These are phyloP conservation scores for Nicotiana attenuata DNA, from an alignment of 257 asterid species.

Conservation along the genomic window DNA sequence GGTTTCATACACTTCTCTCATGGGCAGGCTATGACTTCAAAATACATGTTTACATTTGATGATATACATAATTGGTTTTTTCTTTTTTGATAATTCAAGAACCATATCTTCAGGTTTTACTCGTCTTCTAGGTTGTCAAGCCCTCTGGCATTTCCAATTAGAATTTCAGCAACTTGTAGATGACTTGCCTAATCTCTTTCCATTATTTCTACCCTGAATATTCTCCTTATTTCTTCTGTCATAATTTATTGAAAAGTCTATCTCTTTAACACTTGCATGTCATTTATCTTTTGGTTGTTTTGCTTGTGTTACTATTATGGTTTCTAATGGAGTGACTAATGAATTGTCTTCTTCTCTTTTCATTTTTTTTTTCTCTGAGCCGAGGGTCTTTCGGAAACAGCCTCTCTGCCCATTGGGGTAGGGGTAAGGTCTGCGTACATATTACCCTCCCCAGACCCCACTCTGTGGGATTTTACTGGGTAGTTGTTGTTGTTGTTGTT, in stretches of 20 bases:
- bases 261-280: not conserved
- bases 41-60: not conserved
- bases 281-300: too few species aligned
- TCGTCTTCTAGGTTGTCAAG: not conserved
- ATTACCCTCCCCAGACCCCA: too few species aligned
- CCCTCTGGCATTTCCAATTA: not conserved
- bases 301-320: too few species aligned
- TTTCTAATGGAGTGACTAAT: too few species aligned
- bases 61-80: not conserved
- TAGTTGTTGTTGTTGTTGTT: too few species aligned
- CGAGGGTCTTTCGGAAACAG: too few species aligned
- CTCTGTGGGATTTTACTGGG: too few species aligned
- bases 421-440: too few species aligned
- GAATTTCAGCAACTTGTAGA: not conserved
- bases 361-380: too few species aligned
- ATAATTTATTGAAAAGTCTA: not conserved
- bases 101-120: not conserved
- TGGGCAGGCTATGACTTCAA: not conserved
- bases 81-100: not conserved
- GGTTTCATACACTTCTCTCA: not conserved
- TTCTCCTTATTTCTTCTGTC: not conserved
- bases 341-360: too few species aligned
- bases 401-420: too few species aligned
- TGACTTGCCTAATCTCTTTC: not conserved
- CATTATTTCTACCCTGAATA: not conserved